A percentile compares a stretch with the other conserved stretches of the same genome.
Conservation (phyloP, 805 yeast genomes). For the Yamadazyma nakazawae region DNA sequence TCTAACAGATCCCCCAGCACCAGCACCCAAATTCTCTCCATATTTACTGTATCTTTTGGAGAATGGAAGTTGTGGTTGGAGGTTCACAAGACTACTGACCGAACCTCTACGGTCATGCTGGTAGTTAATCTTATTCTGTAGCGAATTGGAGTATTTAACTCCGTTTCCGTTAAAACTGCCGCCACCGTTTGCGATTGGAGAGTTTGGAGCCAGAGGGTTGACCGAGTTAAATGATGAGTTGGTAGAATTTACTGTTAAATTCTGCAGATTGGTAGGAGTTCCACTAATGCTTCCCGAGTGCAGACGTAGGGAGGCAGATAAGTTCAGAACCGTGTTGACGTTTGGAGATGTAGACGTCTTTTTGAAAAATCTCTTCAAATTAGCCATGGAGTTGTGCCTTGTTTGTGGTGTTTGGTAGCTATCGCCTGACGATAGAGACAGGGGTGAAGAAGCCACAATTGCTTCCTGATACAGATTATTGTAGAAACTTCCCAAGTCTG, state of each 20-base stretch:
- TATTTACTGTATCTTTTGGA: constrained; percentile 63
- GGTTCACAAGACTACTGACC: constrained; percentile 26
- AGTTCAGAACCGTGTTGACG: constrained; percentile 13
- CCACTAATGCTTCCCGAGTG: constrained; percentile 7
- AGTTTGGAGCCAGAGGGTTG: constrained; percentile 2
- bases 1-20: constrained; percentile 87
- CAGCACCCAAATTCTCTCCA: constrained; percentile 76
- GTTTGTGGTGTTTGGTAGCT: constrained; percentile 28
- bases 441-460: constrained; percentile 27
- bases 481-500: constrained; percentile 41
- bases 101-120: constrained; percentile 36
- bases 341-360: constrained; percentile 21
- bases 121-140: constrained; percentile 28
- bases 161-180: background rate
- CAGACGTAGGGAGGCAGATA: constrained; percentile 25
- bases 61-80: constrained; percentile 26
- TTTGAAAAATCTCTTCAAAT: constrained; percentile 70
- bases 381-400: constrained; percentile 77
- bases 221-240: constrained; percentile 36
- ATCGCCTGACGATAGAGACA: constrained; percentile 36
- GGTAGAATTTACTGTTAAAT: constrained; percentile 28
- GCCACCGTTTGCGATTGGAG: constrained; percentile 4
- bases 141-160: constrained; percentile 18
- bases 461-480: constrained; percentile 34
- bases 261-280: constrained; percentile 17